Evolutionary conservation across 1,284 basidiomycete species (phyloP), one percentile per base, ranked within the genome.

Genomic region (Athelia sp.): DNA sequence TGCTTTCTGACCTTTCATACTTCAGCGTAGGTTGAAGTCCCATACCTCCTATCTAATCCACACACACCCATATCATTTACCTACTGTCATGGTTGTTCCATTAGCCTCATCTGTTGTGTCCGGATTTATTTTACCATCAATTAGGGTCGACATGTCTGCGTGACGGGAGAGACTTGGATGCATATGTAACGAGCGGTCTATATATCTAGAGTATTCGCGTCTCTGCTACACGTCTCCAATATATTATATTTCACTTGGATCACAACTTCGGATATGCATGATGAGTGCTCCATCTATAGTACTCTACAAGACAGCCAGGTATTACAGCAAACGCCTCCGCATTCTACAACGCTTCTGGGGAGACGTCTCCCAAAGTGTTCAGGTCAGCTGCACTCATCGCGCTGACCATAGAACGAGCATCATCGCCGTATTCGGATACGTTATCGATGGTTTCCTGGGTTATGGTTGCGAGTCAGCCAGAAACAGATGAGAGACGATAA

Each of bases 331-430:
- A 29, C 13, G 6, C 26, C 4, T 13, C 26, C 26, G 26, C 13
- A 29, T 6, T 29, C 26, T 29, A 90, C 55, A 90, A 63, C 15
- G 89, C 89, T 51, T 87, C 82, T 2, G 89, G 89, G 15, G 88
- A 90, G 38, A 90, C 70, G 56, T 92, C 89, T 24, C 84, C 84
- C 19, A 90, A 69, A 0, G 79, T 81, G 57, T 83, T 81, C 42
- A 73, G 58, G 38, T 87, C 86, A 50, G 70, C 73, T 34, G 67
- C 66, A 56, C 82, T 86, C 59, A 76, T 75, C 22, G 77, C 77
- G 54, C 84, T 88, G 56, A 75, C 74, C 10, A 79, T 68, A 4
- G 85, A 84, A 43, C 71, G 78, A 8, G 74, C 63, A 23, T 86
- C 84, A 46, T 85, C 87, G 26, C 82, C 87, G 47, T 78, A 79